Evolutionary conservation across 768 basidiomycete species (phyloP).

Genomic region (Hemileccinum rubropunctum): DNA sequence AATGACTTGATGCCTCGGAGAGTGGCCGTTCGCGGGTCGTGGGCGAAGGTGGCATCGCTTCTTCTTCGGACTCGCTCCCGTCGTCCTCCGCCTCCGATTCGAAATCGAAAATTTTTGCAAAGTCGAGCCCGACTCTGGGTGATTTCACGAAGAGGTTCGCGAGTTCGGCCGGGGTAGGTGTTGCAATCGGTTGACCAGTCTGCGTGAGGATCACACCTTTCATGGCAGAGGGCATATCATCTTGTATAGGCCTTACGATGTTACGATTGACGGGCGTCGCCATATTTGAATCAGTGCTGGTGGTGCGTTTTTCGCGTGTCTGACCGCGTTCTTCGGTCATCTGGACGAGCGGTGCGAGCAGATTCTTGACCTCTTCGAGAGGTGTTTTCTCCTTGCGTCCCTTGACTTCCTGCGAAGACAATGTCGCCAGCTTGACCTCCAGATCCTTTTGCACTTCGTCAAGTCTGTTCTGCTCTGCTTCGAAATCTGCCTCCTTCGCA

Average conservation of each 20-base stretch:
- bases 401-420: conserved; percentile 37
- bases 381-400: conserved; percentile 56
- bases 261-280: conserved; percentile 53
- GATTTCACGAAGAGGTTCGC: conserved; percentile 65
- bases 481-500: conserved; percentile 52
- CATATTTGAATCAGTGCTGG: conserved; percentile 21
- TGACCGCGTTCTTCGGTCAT: conserved; percentile 31
- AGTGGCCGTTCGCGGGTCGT: conserved; percentile 41
- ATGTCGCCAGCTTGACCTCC: conserved; percentile 46
- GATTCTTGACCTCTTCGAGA: conserved; percentile 74
- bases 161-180: conserved; percentile 66
- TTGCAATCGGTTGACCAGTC: conserved; percentile 71
- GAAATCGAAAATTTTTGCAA: conserved; percentile 77
- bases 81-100: conserved; percentile 32
- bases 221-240: conserved; percentile 52
- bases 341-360: conserved; percentile 50
- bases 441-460: conserved; percentile 46
- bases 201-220: conserved; percentile 77
- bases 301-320: conserved; percentile 16
- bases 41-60: conserved; percentile 43
- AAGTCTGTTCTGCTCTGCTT: conserved; percentile 48
- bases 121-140: conserved; percentile 70
- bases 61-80: conserved; percentile 29
- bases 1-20: conserved; percentile 26
- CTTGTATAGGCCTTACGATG: conserved; percentile 24